Evolutionary conservation across 129 eudicot genomes (phyloP).

Genomic region (Chrysanthemum makinoi): DNA sequence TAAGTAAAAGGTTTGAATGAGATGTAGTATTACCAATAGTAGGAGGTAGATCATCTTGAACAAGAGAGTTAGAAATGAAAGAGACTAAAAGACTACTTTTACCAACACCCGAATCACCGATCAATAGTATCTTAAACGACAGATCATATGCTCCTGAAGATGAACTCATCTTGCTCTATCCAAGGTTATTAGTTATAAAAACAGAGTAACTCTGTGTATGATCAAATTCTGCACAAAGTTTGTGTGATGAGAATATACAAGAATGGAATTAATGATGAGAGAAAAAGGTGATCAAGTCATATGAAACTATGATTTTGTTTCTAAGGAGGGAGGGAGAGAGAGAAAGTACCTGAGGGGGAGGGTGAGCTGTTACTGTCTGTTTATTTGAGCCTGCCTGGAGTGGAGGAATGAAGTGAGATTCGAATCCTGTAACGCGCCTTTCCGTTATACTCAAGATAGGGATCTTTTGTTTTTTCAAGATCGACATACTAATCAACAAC

Average conservation of each 20-base stretch:
- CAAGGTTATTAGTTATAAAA: no score
- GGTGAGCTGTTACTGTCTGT: constrained; percentile 33
- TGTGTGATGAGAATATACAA: no score
- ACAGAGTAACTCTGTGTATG: no score
- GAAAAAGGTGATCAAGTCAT: no score
- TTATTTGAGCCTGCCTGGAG: neutral
- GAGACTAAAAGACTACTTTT: constrained; percentile 87
- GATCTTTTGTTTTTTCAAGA: no score
- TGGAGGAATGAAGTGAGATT: constrained; percentile 21
- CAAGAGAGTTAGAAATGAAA: constrained; percentile 62
- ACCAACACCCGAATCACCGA: constrained; percentile 97
- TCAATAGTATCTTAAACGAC: constrained; percentile 87
- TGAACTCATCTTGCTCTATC: constrained; percentile 32
- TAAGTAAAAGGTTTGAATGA: no score
- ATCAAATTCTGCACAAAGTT: no score
- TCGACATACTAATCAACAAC: no score
- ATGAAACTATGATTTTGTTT: neutral
- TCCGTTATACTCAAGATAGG: neutral
- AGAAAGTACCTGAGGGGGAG: constrained; percentile 26
- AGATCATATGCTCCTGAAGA: constrained; percentile 77
- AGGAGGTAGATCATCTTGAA: constrained; percentile 67
- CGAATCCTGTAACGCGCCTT: neutral
- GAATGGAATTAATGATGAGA: no score
- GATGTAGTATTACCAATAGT: constrained; percentile 56
- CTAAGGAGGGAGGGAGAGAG: constrained; percentile 18